A percentile compares a stretch with the other conserved stretches of the same genome.
Conservation (phyloP, 768 basidiomycete genomes). For the Leccinum uliginosum region DNA sequence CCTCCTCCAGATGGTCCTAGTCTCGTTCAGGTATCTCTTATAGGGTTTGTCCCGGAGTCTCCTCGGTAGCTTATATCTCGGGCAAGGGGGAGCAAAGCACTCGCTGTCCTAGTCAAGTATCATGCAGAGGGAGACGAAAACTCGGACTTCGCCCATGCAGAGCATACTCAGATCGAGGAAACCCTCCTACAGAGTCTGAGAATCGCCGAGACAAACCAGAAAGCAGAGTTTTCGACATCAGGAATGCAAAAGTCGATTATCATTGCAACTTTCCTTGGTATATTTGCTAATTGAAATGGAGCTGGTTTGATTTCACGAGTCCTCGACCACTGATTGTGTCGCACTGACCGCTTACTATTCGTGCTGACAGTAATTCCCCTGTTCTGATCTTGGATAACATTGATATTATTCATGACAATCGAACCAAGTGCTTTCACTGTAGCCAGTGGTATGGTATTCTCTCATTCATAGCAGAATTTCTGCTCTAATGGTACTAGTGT, state of each 20-base stretch:
- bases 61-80: not conserved
- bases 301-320: not conserved
- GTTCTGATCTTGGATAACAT: not conserved
- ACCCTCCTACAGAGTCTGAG: not conserved
- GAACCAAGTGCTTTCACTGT: not conserved
- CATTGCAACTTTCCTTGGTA: not conserved
- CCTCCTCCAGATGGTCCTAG: not conserved
- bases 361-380: not conserved
- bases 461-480: not conserved
- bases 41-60: not conserved
- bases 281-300: not conserved
- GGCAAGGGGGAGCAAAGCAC: not conserved
- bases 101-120: not conserved
- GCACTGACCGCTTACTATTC: not conserved
- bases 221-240: not conserved
- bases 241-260: not conserved
- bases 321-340: not conserved
- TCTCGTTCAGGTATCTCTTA: not conserved
- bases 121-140: not conserved
- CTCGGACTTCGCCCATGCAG: not conserved
- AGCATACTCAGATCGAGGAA: not conserved
- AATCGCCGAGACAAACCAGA: not conserved
- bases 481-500: not conserved
- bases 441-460: not conserved
- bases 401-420: not conserved